phyloP scores from a whole-genome alignment of 306 rosid genomes.

The Psophocarpus tetragonolobus region DNA sequence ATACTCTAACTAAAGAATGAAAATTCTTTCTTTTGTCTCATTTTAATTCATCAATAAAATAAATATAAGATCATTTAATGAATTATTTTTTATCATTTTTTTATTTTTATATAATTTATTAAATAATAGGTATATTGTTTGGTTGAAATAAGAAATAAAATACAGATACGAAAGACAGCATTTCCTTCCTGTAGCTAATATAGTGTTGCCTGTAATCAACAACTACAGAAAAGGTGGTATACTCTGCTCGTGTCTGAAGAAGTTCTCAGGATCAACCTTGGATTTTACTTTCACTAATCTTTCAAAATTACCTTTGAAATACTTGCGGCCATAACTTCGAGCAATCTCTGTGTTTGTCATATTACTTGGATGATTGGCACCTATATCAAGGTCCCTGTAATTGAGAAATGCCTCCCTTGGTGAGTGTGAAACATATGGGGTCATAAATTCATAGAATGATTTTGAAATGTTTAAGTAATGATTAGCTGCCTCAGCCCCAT shows the following conservation, averaged over 20 bases:
- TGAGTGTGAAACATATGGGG: conserved; percentile 22
- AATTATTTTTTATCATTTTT: too few species aligned
- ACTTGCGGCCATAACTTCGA: conserved; percentile 28
- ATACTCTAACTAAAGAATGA: too few species aligned
- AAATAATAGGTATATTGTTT: too few species aligned
- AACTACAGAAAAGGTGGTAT: conserved; percentile 35
- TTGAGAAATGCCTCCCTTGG: conserved; percentile 48
- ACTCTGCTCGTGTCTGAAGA: conserved; percentile 46
- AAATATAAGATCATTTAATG: too few species aligned
- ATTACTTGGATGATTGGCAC: conserved; percentile 37
- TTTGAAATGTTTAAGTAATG: conserved; percentile 28
- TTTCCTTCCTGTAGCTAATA: too few species aligned
- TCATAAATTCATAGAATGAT: conserved; percentile 35
- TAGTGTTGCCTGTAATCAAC: too few species aligned
- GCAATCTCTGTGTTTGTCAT: not conserved
- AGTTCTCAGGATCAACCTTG: conserved; percentile 37
- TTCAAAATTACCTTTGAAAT: conserved; percentile 28
- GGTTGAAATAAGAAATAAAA: too few species aligned
- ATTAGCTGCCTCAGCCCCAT: conserved; percentile 8
- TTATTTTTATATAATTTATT: too few species aligned
- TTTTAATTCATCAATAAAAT: too few species aligned
- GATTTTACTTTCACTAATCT: conserved; percentile 33
- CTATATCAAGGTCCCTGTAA: conserved; percentile 44
- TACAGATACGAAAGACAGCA: too few species aligned
- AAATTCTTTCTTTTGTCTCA: too few species aligned